phyloP scores from a whole-genome alignment of 2,329 filamentous ascomycete species.

The Colletotrichum sp. region DNA sequence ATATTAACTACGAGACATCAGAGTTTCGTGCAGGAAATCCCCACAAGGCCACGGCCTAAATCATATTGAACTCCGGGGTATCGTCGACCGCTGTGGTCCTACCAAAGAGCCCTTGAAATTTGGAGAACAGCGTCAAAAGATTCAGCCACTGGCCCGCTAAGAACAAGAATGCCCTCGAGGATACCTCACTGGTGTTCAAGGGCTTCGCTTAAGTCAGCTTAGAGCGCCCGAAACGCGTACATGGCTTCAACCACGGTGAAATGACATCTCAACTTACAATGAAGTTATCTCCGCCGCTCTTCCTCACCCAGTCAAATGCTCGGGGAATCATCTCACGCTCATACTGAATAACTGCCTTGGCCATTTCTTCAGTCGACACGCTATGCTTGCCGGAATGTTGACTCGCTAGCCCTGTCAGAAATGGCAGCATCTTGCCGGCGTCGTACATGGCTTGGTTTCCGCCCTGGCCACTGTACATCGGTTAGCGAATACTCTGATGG shows the following conservation, averaged over 20 bases:
- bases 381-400: not conserved
- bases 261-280: not conserved
- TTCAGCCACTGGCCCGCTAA: not conserved
- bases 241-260: not conserved
- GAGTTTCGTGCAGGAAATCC: not conserved
- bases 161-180: not conserved
- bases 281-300: not conserved
- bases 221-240: not conserved
- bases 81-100: not conserved
- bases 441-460: not conserved
- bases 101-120: not conserved
- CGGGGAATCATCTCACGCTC: not conserved
- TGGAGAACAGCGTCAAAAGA: not conserved
- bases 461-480: not conserved
- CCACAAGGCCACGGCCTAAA: not conserved
- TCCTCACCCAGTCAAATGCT: not conserved
- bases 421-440: not conserved
- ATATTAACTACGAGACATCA: not conserved
- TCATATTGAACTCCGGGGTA: not conserved
- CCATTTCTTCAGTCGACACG: not conserved
- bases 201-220: not conserved
- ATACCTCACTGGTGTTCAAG: not conserved
- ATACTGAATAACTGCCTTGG: not conserved
- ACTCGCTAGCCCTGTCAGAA: not conserved
- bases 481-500: not conserved